Percentiles rank a stretch among this genome's conserved stretches.
These are phyloP conservation scores for Aureobasidium sp. DNA, from an alignment of 2,329 filamentous ascomycete species.

Conservation along the genomic window DNA sequence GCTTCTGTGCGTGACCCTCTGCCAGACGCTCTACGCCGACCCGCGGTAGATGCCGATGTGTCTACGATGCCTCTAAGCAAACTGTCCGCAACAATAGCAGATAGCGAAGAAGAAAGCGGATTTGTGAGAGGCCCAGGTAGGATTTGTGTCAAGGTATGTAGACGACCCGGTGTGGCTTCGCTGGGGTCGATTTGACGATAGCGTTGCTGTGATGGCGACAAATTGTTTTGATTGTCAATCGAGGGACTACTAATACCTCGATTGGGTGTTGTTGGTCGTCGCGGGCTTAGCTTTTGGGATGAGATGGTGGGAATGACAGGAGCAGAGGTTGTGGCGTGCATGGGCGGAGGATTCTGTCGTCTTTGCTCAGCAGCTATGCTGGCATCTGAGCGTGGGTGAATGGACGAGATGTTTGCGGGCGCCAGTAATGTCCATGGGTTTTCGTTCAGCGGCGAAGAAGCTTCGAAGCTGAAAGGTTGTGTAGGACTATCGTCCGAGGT, in stretches of 20 bases:
- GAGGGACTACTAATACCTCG: constrained; percentile 17
- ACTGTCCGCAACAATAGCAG: constrained; percentile 56
- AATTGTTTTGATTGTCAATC: constrained; percentile 10
- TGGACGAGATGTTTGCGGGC: constrained; percentile 22
- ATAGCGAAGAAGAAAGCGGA: constrained; percentile 52
- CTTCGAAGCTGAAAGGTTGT: constrained; percentile 7
- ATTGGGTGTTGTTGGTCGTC: constrained; percentile 17
- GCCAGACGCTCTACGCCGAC: background rate
- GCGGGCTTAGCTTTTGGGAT: constrained; percentile 1
- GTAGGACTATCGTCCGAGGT: constrained; percentile 14
- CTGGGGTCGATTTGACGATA: constrained; percentile 19
- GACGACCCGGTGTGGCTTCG: constrained; percentile 28
- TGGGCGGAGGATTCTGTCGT: constrained; percentile 17
- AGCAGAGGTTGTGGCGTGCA: constrained; percentile 30
- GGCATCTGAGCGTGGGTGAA: constrained; percentile 21
- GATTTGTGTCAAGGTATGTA: constrained; percentile 38
- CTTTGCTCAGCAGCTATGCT: constrained; percentile 16
- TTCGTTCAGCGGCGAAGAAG: background rate
- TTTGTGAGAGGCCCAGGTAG: constrained; percentile 51
- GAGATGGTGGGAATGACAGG: constrained; percentile 22
- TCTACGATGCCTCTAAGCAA: constrained; percentile 46
- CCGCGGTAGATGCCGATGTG: constrained; percentile 13
- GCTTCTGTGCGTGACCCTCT: background rate
- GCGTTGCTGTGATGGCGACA: constrained; percentile 13
- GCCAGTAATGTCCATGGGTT: constrained; percentile 7